phyloP scores from a whole-genome alignment of 1,284 basidiomycete genomes.

The Chalciporus sp. region DNA sequence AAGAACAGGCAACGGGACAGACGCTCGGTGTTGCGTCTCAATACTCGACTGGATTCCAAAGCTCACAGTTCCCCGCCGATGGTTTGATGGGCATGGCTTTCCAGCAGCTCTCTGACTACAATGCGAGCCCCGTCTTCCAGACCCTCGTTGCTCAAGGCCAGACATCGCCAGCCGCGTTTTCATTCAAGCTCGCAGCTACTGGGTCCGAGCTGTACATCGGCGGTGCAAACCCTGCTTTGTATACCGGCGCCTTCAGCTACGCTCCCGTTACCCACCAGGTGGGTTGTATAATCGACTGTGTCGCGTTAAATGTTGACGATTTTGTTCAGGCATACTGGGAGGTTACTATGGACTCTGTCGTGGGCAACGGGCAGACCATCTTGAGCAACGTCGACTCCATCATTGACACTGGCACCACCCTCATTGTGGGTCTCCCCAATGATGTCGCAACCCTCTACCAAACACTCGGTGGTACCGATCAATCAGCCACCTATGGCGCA shows the following conservation, averaged over 20 bases:
- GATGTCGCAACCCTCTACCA: constrained; percentile 2
- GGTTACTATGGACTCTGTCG: constrained; percentile 37
- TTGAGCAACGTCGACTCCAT: constrained; percentile 34
- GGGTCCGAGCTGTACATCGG: constrained; percentile 43
- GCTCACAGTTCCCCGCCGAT: constrained; percentile 26
- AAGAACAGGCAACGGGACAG: constrained; percentile 15
- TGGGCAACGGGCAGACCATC: constrained; percentile 25
- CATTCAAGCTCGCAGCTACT: constrained; percentile 37
- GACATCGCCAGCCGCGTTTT: constrained; percentile 35
- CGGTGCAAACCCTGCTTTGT: constrained; percentile 25
- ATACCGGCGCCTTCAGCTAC: constrained; percentile 18
- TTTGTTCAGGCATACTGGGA: constrained; percentile 44
- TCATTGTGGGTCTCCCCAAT: constrained; percentile 39
- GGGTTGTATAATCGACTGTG: background rate
- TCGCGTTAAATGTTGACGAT: background rate
- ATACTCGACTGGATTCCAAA: constrained; percentile 27
- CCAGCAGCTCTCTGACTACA: constrained; percentile 21
- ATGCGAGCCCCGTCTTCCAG: constrained; percentile 26
- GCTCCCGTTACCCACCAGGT: constrained; percentile 36
- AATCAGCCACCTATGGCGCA: background rate
- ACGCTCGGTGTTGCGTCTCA: constrained; percentile 32
- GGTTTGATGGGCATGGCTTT: constrained; percentile 39
- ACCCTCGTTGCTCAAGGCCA: constrained; percentile 25
- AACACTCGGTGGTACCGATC: constrained; percentile 11
- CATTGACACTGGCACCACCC: constrained; percentile 51